Base-by-base conservation (phyloP, 805 yeast genomes). In the Kodamaea lidongshanica region DNA sequence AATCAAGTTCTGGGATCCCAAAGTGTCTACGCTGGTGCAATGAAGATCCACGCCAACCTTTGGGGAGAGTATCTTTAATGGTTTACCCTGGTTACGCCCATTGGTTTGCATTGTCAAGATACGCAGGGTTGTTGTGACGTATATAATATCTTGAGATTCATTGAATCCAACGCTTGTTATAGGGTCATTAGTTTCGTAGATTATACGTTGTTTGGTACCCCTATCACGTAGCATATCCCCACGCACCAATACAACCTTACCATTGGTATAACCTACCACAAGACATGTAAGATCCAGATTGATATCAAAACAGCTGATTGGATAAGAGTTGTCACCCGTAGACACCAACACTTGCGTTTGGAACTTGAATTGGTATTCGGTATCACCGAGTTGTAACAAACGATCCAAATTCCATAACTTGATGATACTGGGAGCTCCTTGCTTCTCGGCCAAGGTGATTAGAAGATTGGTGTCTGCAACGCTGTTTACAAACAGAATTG, bases 181-280 rank as follows among this genome's bases (percentile, higher is more conserved):
- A 1, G 96, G 95, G 28, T 85, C 92, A 3, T 67, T 58, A 30
- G 78, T 72, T 35, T 80, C 84, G 48, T 77, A 84, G 1, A 88
- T 77, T 0, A 80, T 52, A 16, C 96, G 63, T 46, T 89, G 97
- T 40, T 92, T 73, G 7, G 95, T 77, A 0, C 97, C 97, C 35
- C 95, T 63, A 48, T 92, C 98, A 43, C 87, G 74, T 5, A 85
- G 42, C 18, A 92, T 54, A 52, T 92, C 97, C 6, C 98, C 98
- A 39, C 97, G 61, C 0, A 88, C 73, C 5, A 88, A 58, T 2
- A 88, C 61, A 2, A 88, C 86, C 12, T 76, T 67, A 2, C 98
- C 98, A 52, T 87, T 80, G 9, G 88, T 79, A 44, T 76, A 84
- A 0, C 95, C 95, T 26, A 84, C 58, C 0, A 82, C 88, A 5